A percentile compares a stretch with the other conserved stretches of the same genome.
These are phyloP conservation scores for Pisolithus tinctorius DNA, from an alignment of 768 basidiomycete species.

Conservation along the genomic window DNA sequence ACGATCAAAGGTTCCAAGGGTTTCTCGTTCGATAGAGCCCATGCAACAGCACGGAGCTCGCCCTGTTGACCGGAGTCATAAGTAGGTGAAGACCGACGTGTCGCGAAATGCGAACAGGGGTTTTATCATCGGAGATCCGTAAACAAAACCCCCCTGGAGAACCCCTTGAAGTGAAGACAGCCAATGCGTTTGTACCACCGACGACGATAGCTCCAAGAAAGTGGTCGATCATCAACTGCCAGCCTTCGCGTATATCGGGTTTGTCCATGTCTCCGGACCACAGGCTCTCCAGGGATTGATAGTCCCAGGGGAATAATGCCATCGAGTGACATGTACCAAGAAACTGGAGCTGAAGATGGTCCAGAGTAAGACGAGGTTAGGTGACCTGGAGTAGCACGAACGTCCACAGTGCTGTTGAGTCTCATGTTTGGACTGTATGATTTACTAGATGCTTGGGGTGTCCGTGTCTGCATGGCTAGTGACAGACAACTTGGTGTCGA, in stretches of 20 bases:
- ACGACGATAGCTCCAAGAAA: slow-evolving; percentile 50
- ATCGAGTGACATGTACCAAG: slow-evolving; percentile 28
- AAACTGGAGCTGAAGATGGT: slow-evolving; percentile 25
- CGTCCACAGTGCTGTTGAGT: slow-evolving; percentile 37
- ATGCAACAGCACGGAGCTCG: slow-evolving; percentile 38
- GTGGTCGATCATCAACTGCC: slow-evolving; percentile 39
- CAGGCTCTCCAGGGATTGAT: slow-evolving; percentile 31
- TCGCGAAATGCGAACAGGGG: slow-evolving; percentile 10
- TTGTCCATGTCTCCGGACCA: slow-evolving; percentile 30
- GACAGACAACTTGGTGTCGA: not conserved
- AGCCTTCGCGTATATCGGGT: slow-evolving; percentile 29
- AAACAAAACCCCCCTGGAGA: slow-evolving; percentile 23
- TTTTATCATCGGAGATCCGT: slow-evolving; percentile 26
- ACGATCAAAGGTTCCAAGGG: slow-evolving; percentile 56
- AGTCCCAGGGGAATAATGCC: slow-evolving; percentile 40
- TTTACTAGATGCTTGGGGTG: not conserved
- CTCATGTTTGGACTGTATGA: slow-evolving; percentile 29
- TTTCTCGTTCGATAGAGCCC: slow-evolving; percentile 42
- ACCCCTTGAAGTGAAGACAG: slow-evolving; percentile 28
- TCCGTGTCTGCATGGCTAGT: not conserved
- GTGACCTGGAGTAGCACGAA: slow-evolving; percentile 27
- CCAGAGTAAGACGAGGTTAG: slow-evolving; percentile 3
- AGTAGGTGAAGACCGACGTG: slow-evolving; percentile 3
- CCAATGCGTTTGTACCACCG: slow-evolving; percentile 32
- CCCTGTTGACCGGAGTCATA: slow-evolving; percentile 10